These are phyloP conservation scores for Ophiostoma sp. DNA, from an alignment of 2,329 filamentous ascomycete species.

Conservation along the genomic window DNA sequence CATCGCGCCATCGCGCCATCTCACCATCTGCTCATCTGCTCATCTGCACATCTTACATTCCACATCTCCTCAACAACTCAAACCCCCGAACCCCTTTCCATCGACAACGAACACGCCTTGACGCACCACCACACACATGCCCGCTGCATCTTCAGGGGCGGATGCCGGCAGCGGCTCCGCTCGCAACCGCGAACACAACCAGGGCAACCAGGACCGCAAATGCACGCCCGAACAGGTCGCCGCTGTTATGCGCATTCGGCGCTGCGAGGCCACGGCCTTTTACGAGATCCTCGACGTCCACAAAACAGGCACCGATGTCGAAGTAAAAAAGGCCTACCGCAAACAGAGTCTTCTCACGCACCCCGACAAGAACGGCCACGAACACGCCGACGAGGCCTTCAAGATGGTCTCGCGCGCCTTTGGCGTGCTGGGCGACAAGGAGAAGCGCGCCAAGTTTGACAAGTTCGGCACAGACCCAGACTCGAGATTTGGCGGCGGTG, in stretches of 20 bases:
- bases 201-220: constrained; percentile 68
- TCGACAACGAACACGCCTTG: too few relatives aligned
- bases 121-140: background rate
- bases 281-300: constrained; percentile 84
- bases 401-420: constrained; percentile 97
- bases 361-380: constrained; percentile 97
- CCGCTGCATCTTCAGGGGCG: constrained; percentile 51
- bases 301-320: constrained; percentile 64
- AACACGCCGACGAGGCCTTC: constrained; percentile 93
- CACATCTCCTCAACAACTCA: too few relatives aligned
- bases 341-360: constrained; percentile 92
- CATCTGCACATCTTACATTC: background rate
- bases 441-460: constrained; percentile 87
- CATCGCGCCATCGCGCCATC: background rate
- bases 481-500: constrained; percentile 65
- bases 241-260: constrained; percentile 81
- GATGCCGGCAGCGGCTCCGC: constrained; percentile 40
- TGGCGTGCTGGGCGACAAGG: constrained; percentile 83
- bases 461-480: constrained; percentile 89
- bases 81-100: too few relatives aligned
- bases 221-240: constrained; percentile 88
- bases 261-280: constrained; percentile 79
- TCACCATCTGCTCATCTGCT: background rate
- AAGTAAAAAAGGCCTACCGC: constrained; percentile 97
- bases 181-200: constrained; percentile 61